A percentile compares a stretch with the other conserved stretches of the same genome.
Evolutionary conservation across 495 filamentous ascomycete species (phyloP).

Genomic region (Trichoderma parareesei): DNA sequence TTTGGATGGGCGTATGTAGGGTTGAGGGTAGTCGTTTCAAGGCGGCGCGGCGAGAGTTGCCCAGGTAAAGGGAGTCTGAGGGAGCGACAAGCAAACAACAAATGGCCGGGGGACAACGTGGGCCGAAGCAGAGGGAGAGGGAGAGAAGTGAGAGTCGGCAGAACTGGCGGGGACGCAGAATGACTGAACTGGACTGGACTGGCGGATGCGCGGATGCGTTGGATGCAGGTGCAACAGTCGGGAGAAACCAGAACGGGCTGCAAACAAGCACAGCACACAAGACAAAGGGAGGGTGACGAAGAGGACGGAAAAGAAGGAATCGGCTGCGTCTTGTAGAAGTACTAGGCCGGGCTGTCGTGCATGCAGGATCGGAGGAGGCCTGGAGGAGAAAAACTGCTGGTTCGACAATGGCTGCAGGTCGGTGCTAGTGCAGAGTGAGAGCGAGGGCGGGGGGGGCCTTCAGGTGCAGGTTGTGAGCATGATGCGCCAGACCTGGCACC

Average conservation of each 20-base stretch:
- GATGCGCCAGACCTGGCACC: neutral
- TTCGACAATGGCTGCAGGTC: constrained; percentile 1
- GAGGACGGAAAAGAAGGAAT: too few species aligned
- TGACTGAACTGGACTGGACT: too few species aligned
- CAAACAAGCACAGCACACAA: neutral
- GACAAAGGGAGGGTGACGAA: neutral
- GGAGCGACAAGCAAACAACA: neutral
- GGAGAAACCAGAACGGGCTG: neutral
- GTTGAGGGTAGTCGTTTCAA: constrained; percentile 1
- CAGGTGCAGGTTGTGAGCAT: neutral
- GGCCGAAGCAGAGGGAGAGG: neutral
- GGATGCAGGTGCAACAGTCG: neutral
- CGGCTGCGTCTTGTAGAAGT: too few species aligned
- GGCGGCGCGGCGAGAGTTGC: neutral
- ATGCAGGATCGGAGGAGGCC: neutral
- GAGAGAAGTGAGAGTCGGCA: too few species aligned
- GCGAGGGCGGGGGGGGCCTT: neutral
- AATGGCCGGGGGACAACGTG: neutral
- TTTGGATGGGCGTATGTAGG: neutral
- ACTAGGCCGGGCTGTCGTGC: neutral
- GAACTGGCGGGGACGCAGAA: too few species aligned
- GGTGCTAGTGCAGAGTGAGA: neutral
- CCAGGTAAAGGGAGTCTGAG: neutral
- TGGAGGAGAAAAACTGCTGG: neutral
- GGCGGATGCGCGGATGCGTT: neutral